A percentile compares a stretch with the other conserved stretches of the same genome.
Evolutionary conservation across 305 asterid genomes (phyloP).

Genomic region (Fraxinus nigra): DNA sequence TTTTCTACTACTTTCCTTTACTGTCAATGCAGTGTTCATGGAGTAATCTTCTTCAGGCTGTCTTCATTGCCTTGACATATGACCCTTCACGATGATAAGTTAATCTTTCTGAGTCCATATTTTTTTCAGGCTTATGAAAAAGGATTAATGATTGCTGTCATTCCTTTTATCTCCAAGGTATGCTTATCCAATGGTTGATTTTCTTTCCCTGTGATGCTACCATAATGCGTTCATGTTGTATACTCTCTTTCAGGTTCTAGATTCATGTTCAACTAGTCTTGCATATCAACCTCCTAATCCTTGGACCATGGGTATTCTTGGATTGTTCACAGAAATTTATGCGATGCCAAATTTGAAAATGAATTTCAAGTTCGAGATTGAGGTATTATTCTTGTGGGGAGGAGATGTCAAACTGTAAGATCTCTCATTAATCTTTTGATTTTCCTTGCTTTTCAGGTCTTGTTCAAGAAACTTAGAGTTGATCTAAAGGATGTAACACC

Average conservation of each 20-base stretch:
- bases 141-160: conserved; percentile 97
- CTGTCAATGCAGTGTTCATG: conserved; percentile 6
- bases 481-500: conserved; percentile 89
- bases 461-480: conserved; percentile 85
- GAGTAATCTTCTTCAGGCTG: neutral
- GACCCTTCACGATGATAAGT: conserved; percentile 5
- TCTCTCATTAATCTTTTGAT: conserved; percentile 12
- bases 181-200: conserved; percentile 23
- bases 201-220: neutral
- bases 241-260: conserved; percentile 62
- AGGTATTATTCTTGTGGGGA: conserved; percentile 46
- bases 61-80: conserved; percentile 1
- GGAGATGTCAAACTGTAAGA: neutral
- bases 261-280: conserved; percentile 86
- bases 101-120: neutral
- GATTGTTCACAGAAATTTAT: conserved; percentile 87
- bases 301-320: conserved; percentile 99
- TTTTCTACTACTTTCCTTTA: conserved; percentile 16
- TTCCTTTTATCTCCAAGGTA: conserved; percentile 99
- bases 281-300: conserved; percentile 99
- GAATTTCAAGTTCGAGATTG: conserved; percentile 97
- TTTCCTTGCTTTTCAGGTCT: conserved; percentile 55
- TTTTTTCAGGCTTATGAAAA: conserved; percentile 84
- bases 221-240: conserved; percentile 18
- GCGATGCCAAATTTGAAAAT: conserved; percentile 96